Evolutionary conservation across 208 protist species (phyloP), one percentile per base, ranked within the genome.

Genomic region (Leishmania arabica): DNA sequence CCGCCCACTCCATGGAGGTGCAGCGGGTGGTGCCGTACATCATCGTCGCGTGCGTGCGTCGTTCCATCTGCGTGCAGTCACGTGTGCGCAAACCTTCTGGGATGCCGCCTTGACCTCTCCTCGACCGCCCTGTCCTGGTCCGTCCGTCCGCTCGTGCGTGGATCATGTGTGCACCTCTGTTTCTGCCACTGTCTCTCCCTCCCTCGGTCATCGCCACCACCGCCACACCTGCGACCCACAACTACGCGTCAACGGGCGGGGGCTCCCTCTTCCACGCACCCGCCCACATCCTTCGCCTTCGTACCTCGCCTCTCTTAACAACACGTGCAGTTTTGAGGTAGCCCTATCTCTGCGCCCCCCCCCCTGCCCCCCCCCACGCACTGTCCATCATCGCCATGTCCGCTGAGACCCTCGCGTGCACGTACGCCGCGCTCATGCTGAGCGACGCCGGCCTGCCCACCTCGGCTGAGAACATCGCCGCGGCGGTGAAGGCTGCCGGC

Each of bases 381-480:
- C 68, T 53, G 8, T 15, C 45, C 68, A 53, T 53, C 68, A 81
- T 40, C 80, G 81, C 70, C 49, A 94, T 95, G 93, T 85, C 80
- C 75, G 65, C 77, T 27, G 85, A 97, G 82, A 90, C 93, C 64
- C 91, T 97, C 53, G 93, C 93, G 31, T 97, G 93, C 88, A 95
- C 92, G 27, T 97, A 97, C 82, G 92, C 95, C 37, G 89, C 87
- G 75, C 88, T 96, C 47, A 85, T 96, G 83, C 89, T 96, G 73
- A 86, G 79, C 89, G 92, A 96, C 78, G 92, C 92, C 47, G 93
- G 92, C 71, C 66, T 91, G 51, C 87, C 95, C 62, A 71, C 90
- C 84, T 93, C 89, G 66, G 89, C 95, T 27, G 92, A 96, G 77
- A 93, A 90, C 88, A 95, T 97, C 83, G 68, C 80, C 56, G 82